Percentiles rank a stretch among this genome's conserved stretches.
These are phyloP conservation scores for Medicago truncatula DNA, from an alignment of 306 rosid genomes.

Conservation along the genomic window DNA sequence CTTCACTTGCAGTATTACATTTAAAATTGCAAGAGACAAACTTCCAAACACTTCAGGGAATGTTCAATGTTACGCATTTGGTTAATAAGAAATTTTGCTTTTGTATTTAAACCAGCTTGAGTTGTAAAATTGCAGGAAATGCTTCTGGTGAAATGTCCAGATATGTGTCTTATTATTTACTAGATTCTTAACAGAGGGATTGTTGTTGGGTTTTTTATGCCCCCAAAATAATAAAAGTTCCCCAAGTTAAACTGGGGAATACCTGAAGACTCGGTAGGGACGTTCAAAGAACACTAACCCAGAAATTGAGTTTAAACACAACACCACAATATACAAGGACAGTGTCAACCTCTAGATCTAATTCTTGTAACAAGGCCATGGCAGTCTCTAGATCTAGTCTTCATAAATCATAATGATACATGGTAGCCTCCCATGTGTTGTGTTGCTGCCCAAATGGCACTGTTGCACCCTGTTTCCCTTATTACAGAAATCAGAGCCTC, in stretches of 20 bases:
- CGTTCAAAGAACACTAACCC: no score
- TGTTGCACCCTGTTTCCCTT: no score
- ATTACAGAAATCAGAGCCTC: no score
- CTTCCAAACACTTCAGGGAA: constrained; percentile 45
- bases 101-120: constrained; percentile 38
- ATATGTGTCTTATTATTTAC: constrained; percentile 19
- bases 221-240: constrained; percentile 19
- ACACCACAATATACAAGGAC: no score
- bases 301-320: no score
- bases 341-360: no score
- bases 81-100: constrained; percentile 82
- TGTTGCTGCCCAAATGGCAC: no score
- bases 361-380: no score
- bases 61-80: constrained; percentile 52
- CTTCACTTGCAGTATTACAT: constrained; percentile 38
- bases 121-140: constrained; percentile 42
- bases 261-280: no score
- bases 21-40: constrained; percentile 50
- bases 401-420: no score
- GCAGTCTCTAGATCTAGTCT: no score
- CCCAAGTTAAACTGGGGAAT: neutral
- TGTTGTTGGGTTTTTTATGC: neutral
- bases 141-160: constrained; percentile 44
- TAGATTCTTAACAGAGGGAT: constrained; percentile 31
- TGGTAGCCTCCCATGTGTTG: no score